phyloP scores from a whole-genome alignment of 805 yeast genomes.

The Starmerella khaoyaiensis region DNA sequence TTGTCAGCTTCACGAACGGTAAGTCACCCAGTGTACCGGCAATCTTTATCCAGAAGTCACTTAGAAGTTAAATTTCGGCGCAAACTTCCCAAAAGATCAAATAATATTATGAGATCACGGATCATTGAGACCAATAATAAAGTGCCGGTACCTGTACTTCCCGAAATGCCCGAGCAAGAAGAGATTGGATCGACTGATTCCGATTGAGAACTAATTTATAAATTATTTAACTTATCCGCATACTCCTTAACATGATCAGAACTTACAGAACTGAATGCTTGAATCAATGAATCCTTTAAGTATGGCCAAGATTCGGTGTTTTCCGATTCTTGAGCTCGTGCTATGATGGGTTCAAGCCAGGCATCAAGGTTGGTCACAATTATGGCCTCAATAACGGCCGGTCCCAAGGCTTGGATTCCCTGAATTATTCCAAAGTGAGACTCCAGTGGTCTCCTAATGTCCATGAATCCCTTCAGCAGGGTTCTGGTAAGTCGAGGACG shows the following conservation, averaged over 20 bases:
- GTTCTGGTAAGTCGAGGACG: constrained; percentile 93
- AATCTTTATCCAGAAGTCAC: constrained; percentile 9
- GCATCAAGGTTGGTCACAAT: constrained; percentile 70
- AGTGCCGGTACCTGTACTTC: too few species aligned
- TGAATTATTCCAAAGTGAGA: constrained; percentile 85
- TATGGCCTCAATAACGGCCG: constrained; percentile 74
- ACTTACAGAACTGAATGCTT: constrained; percentile 15
- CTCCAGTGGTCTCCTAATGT: constrained; percentile 68
- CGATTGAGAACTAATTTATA: constrained; percentile 7
- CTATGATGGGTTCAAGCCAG: constrained; percentile 48
- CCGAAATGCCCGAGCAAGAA: too few species aligned
- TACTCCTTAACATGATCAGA: constrained; percentile 13
- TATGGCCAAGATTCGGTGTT: constrained; percentile 18
- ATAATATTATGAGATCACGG: too few species aligned
- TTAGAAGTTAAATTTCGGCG: constrained; percentile 13
- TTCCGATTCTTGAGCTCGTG: constrained; percentile 30
- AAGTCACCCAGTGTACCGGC: constrained; percentile 17
- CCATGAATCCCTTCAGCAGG: constrained; percentile 76
- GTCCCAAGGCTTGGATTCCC: constrained; percentile 73
- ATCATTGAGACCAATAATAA: too few species aligned
- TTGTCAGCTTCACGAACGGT: constrained; percentile 5
- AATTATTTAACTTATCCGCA: constrained; percentile 1
- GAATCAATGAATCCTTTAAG: constrained; percentile 18
- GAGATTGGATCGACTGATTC: constrained; percentile 21
- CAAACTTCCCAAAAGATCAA: too few species aligned